Base-by-base conservation (phyloP, 441 rosid species). In the Euphorbia corollata region DNA sequence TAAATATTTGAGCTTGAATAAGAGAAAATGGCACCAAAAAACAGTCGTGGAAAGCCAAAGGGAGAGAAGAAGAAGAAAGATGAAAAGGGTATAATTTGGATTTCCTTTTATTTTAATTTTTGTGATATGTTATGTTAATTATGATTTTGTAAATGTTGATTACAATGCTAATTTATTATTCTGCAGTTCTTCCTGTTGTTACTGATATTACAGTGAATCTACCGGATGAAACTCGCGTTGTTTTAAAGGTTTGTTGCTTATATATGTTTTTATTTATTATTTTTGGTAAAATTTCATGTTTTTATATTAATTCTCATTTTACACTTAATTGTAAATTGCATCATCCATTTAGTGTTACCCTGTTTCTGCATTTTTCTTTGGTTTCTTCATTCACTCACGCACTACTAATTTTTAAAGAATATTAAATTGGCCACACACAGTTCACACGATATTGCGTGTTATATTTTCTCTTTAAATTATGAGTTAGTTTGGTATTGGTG, bases 61-160 rank as follows among this genome's bases (percentile, higher is more conserved):
- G 93, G 90, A 65, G 99, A 94, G 18, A 94, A 87, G 94, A 94
- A 88, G 91, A 91, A 94, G 85, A 94, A 91, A 68, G 96, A 88
- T 68, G 97, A 94, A 66, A 94, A 91, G 78, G 89, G 99, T 91
- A 48, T 36, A 36, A 36, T 36, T 8, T 36, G 5, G 7, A 36
- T 5, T 36, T 36, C 5, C 5, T 0, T 6, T 36, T 2, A 36
- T 6, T 36, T 36, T 36, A 36, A 2, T 36, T 36, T 2, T 36
- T 36, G 41, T 36, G 41, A 36, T 6, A 36, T 36, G 0, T 36
- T 5, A 36, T 36, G 32, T 36, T 36, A 36, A 36, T 36, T 5
- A 36, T 36, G 32, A 27, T 27, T 27, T 27, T 27, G 32, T 27
- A 1, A 27, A 27, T 27, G 32, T 27, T 27, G 32, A 27, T 27